Base-by-base conservation (phyloP, 2,329 filamentous ascomycete species). In the Alternaria atra region DNA sequence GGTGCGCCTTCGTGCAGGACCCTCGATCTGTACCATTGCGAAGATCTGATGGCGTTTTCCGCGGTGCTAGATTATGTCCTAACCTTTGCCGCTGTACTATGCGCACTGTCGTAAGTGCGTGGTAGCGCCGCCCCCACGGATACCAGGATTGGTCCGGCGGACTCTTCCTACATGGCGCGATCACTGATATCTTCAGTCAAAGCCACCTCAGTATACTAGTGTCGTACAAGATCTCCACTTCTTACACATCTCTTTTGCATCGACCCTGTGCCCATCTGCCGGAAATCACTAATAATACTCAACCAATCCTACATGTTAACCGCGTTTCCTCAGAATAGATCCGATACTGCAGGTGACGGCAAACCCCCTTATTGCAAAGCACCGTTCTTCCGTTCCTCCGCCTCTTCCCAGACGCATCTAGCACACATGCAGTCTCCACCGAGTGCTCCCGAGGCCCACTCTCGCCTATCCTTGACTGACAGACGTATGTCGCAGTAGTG, bases 401-500 rank as follows among this genome's bases (percentile, higher is more conserved):
- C 54, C 43, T 58, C 87, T 78, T 97, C 94, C 74, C 86, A 89
- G 25, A 89, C 81, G 79, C 95, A 99, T 66, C 95, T 86, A 61
- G 86, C 82, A 80, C 95, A 99, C 84, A 92, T 89, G 80, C 95
- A 99, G 79, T 88, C 89, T 0, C 95, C 95, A 0, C 95, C 95
- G 53, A 99, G 82, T 60, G 93, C 94, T 5, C 94, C 95, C 47
- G 84, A 83, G 5, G 94, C 92, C 93, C 94, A 97, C 72, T 96
- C 94, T 63, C 95, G 87, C 58, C 95, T 86, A 74, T 95, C 87
- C 67, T 89, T 86, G 2, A 97, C 93, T 0, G 87, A 85, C 60
- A 98, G 77, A 20, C 87, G 84, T 54, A 97, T 85, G 80, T 98
- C 95, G 77, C 94, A 97, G 77, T 99, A 99, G 80, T 98, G 94